Evolutionary conservation across 257 asterid species (phyloP).

Genomic region (Schizonepeta tenuifolia): DNA sequence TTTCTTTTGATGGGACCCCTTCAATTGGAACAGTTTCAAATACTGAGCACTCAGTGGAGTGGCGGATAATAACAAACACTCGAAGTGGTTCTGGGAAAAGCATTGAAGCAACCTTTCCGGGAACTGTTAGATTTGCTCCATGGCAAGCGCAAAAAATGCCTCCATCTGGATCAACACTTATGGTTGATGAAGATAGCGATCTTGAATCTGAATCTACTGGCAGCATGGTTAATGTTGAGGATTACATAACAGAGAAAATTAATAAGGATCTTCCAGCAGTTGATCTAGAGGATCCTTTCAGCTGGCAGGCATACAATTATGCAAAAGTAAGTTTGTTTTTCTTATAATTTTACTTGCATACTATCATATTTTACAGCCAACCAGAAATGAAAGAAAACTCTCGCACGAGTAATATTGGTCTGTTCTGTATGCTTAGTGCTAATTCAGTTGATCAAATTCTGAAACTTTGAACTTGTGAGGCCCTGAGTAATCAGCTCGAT

Average conservation of each 20-base stretch:
- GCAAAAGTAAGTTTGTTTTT: constrained; percentile 69
- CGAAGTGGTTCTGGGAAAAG: constrained; percentile 87
- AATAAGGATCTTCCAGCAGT: constrained; percentile 86
- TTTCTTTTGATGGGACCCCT: constrained; percentile 91
- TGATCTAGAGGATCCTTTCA: constrained; percentile 93
- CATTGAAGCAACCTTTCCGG: constrained; percentile 90
- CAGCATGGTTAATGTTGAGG: constrained; percentile 77
- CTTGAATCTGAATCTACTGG: constrained; percentile 67
- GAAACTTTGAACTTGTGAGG: constrained; percentile 23
- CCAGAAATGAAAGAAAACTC: constrained; percentile 1
- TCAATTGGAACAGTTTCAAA: constrained; percentile 81
- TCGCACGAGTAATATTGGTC: not conserved
- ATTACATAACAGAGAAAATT: constrained; percentile 81
- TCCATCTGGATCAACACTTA: constrained; percentile 44
- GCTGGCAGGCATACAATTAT: constrained; percentile 92
- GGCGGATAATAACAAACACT: constrained; percentile 73
- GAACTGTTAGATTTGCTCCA: constrained; percentile 91
- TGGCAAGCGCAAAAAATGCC: constrained; percentile 67
- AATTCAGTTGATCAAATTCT: constrained; percentile 11
- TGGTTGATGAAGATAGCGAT: constrained; percentile 84
- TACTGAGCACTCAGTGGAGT: constrained; percentile 80
- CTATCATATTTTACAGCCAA: constrained; percentile 19
- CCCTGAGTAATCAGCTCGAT: constrained; percentile 12
- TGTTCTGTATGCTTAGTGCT: constrained; percentile 1
- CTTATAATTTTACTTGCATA: constrained; percentile 22